phyloP scores from a whole-genome alignment of 2,329 filamentous ascomycete species.

The Raffaelea arxii region DNA sequence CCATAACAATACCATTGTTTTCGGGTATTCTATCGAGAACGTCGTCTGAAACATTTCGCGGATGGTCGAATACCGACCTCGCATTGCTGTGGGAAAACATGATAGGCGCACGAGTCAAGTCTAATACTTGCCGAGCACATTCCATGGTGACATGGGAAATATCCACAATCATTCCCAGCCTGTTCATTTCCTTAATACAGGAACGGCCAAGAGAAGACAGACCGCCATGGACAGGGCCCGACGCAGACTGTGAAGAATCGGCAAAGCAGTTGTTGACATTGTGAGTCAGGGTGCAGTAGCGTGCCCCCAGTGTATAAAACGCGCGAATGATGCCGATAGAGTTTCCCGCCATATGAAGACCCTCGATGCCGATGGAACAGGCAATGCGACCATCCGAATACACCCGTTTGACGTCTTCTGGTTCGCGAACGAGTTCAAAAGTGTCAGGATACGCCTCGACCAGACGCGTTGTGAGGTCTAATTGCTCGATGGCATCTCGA shows the following conservation, averaged over 20 bases:
- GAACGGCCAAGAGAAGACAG: constrained; percentile 40
- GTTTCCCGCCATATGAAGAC: constrained; percentile 88
- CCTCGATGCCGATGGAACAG: constrained; percentile 40
- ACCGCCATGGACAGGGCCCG: constrained; percentile 17
- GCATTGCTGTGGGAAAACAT: constrained; percentile 85
- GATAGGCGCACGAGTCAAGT: constrained; percentile 65
- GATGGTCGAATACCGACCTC: constrained; percentile 71
- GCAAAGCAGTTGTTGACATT: constrained; percentile 88
- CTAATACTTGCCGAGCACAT: constrained; percentile 74
- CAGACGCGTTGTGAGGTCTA: constrained; percentile 63
- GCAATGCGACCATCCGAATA: constrained; percentile 22
- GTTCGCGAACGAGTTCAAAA: constrained; percentile 55
- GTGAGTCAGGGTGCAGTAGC: constrained; percentile 67
- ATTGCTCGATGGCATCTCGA: constrained; percentile 53
- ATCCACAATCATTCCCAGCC: constrained; percentile 82
- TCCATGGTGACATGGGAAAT: constrained; percentile 65
- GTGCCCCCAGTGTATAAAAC: constrained; percentile 68
- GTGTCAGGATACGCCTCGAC: constrained; percentile 52
- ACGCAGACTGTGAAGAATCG: constrained; percentile 35
- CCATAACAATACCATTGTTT: constrained; percentile 71
- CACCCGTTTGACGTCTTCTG: constrained; percentile 17
- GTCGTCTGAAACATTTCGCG: constrained; percentile 79
- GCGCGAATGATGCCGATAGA: constrained; percentile 62
- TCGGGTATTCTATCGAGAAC: constrained; percentile 66
- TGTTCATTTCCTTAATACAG: constrained; percentile 80